Evolutionary conservation across 257 asterid species (phyloP), one percentile per base, ranked within the genome.

Genomic region (Lavandula angustifolia): DNA sequence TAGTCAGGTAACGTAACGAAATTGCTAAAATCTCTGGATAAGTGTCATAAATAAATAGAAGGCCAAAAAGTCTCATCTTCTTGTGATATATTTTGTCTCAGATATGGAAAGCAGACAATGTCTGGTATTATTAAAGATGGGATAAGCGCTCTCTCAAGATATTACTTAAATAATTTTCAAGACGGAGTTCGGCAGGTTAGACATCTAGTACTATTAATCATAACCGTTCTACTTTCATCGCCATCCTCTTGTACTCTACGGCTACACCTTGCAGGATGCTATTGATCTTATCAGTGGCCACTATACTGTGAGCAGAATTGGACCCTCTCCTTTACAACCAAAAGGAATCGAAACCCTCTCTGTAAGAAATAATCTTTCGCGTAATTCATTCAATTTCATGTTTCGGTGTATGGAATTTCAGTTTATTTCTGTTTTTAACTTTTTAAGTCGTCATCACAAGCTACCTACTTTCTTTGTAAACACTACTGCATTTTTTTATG

Each of bases 41-140:
- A 40, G 5, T 31, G 31, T 70, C 7, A 55, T 47, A 22, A 52
- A 51, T 54, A 67, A 56, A 51, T 50, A 64, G 46, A 77, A 44
- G 53, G 4, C 11, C 27, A 32, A 14, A 50, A 53, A 38, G 33
- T 44, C 48, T 55, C 17, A 63, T 32, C 29, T 60, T 38, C 34
- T 54, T 50, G 42, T 32, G 51, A 59, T 72, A 47, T 52, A 44
- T 48, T 56, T 31, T 69, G 54, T 66, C 66, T 71, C 92, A 94
- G 99, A 74, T 94, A 84, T 37, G 99, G 99, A 57, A 94, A 84
- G 73, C 99, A 90, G 79, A 94, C 99, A 3, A 68, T 90, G 86
- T 63, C 84, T 41, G 99, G 99, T 61, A 64, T 84, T 33, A 78
- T 94, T 70, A 76, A 86, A 79, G 99, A 90, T 73, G 99, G 97